These are phyloP conservation scores for Populus hybrid DNA, from an alignment of 441 rosid genomes.

Conservation along the genomic window DNA sequence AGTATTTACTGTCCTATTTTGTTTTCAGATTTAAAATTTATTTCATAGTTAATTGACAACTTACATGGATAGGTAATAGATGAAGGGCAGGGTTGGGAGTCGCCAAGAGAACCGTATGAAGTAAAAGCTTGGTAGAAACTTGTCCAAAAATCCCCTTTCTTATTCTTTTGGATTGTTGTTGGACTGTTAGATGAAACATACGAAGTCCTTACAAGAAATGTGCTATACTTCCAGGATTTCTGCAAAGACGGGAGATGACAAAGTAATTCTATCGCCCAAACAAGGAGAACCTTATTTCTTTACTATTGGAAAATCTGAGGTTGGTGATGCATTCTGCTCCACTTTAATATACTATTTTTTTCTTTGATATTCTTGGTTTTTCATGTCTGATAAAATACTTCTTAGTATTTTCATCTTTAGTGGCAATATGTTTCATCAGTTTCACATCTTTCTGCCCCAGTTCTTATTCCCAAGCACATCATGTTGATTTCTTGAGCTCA, in stretches of 20 bases:
- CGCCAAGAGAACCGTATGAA: constrained; percentile 96
- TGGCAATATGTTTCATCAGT: background rate
- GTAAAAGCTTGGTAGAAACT: constrained; percentile 68
- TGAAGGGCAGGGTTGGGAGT: constrained; percentile 97
- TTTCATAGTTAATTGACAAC: constrained; percentile 7
- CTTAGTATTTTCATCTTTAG: background rate
- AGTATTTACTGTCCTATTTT: background rate
- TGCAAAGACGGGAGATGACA: constrained; percentile 72
- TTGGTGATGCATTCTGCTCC: constrained; percentile 30
- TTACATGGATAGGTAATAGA: constrained; percentile 49
- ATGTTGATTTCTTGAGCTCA: background rate
- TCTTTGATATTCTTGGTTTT: constrained; percentile 7
- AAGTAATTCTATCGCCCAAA: constrained; percentile 45
- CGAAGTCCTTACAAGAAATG: constrained; percentile 8
- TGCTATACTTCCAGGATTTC: constrained; percentile 62
- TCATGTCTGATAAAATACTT: background rate
- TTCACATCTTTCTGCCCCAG: background rate
- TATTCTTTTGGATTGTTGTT: constrained; percentile 6
- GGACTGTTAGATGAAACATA: constrained; percentile 12
- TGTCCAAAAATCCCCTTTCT: constrained; percentile 15
- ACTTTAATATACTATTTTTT: background rate
- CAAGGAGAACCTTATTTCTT: constrained; percentile 80
- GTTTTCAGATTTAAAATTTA: background rate
- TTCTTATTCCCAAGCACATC: background rate
- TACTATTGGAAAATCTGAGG: constrained; percentile 94